Evolutionary conservation across 768 basidiomycete species (phyloP).

Genomic region (Chalciporus sphaerocephalus): DNA sequence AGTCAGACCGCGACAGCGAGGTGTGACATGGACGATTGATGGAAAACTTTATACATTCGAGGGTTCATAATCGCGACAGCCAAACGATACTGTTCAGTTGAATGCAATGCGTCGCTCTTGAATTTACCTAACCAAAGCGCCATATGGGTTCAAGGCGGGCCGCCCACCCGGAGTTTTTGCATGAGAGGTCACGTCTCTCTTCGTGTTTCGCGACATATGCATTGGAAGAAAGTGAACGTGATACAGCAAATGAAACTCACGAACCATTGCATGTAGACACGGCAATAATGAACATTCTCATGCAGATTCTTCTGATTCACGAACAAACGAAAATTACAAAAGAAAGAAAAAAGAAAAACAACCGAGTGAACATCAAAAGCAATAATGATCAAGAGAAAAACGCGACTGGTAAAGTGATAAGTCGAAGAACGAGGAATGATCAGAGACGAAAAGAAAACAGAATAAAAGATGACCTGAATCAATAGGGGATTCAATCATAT

Average conservation of each 20-base stretch:
- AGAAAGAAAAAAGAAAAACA: conserved; percentile 1
- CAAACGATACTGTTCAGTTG: too few relatives aligned
- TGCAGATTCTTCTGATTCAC: conserved; percentile 10
- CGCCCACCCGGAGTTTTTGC: too few relatives aligned
- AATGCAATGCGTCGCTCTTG: too few relatives aligned
- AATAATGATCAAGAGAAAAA: conserved; percentile 32
- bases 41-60: conserved; percentile 19
- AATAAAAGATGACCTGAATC: background rate
- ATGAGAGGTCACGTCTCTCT: too few relatives aligned
- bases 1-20: too few relatives aligned
- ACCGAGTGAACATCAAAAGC: conserved; percentile 17
- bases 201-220: too few relatives aligned
- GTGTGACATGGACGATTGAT: background rate
- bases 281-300: conserved; percentile 3
- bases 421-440: background rate
- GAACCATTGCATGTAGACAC: background rate
- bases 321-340: conserved; percentile 6
- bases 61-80: too few relatives aligned
- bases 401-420: conserved; percentile 2
- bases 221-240: background rate
- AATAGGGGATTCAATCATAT: conserved; percentile 5
- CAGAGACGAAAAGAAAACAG: conserved; percentile 1
- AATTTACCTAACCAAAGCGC: too few relatives aligned
- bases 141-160: too few relatives aligned
- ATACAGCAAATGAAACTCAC: background rate